Percentiles rank a stretch among this genome's conserved stretches.
Conservation (phyloP, 1,284 basidiomycete genomes). For the Ustilago trichophora region DNA sequence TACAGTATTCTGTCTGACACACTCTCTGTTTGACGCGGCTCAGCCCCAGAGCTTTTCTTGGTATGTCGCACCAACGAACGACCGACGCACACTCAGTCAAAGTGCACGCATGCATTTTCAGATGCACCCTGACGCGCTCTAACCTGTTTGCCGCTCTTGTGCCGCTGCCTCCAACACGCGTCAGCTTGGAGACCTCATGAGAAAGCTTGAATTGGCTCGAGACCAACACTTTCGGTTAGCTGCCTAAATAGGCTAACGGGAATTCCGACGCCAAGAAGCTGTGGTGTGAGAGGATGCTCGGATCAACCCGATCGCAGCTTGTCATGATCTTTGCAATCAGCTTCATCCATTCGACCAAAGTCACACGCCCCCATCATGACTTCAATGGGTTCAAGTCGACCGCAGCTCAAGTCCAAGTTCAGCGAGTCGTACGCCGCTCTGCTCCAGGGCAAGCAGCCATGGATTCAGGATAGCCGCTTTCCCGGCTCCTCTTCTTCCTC, state of each 20-base stretch:
- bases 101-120: conserved; percentile 1
- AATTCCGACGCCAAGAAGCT: background rate
- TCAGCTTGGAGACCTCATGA: conserved; percentile 4
- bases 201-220: background rate
- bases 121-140: conserved; percentile 18
- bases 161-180: conserved; percentile 9
- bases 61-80: too few species aligned
- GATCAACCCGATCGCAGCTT: background rate
- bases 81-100: too few species aligned
- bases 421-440: conserved; percentile 49
- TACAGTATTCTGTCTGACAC: too few species aligned
- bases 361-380: too few species aligned
- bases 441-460: conserved; percentile 57
- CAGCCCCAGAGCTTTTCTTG: too few species aligned
- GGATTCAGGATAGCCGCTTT: conserved; percentile 17
- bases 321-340: background rate
- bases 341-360: background rate
- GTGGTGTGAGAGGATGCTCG: too few species aligned
- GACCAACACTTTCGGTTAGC: conserved; percentile 27
- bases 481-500: conserved; percentile 5
- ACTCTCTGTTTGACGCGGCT: too few species aligned
- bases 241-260: conserved; percentile 12
- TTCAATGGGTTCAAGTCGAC: conserved; percentile 25
- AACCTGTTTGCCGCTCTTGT: background rate
- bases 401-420: conserved; percentile 54